Evolutionary conservation across 805 yeast genomes (phyloP), one percentile per base, ranked within the genome.

Genomic region (Ogataea thermomethanolica): DNA sequence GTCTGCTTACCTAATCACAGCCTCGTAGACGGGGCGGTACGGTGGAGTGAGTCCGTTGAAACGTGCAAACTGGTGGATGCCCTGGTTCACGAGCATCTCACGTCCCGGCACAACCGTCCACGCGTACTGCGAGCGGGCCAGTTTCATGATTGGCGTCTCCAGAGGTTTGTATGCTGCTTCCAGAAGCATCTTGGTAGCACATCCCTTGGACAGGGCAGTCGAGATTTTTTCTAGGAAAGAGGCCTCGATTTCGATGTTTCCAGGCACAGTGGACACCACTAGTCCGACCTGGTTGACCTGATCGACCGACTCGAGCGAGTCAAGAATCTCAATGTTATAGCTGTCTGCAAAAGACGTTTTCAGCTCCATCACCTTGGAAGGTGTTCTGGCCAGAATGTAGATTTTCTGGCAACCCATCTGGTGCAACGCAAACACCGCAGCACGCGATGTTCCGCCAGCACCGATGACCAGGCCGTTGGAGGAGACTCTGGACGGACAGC

Each of bases 371-470:
- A 88, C 67, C 56, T 87, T 87, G 7, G 81, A 66, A 1, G 67
- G 59, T 1, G 96, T 88, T 61, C 98, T 79, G 68, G 90, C 91
- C 43, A 86, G 59, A 69, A 91, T 70, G 66, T 79, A 88, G 44
- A 91, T 85, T 51, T 71, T 78, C 15, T 66, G 52, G 61, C 95
- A 87, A 2, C 96, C 96, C 69, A 91, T 66, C 45, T 77, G 56
- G 56, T 79, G 76, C 49, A 93, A 71, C 1, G 99, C 97, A 61
- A 76, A 89, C 11, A 86, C 78, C 0, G 97, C 98, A 29, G 99
- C 96, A 55, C 96, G 76, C 1, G 96, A 81, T 20, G 99, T 90
- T 31, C 99, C 99, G 29, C 99, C 99, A 14, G 96, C 96, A 37
- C 99, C 99, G 49, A 93, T 70, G 32, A 93, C 84, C 44, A 90